Base-by-base conservation (phyloP, 805 yeast genomes). In the Starmerella vaccinii region DNA sequence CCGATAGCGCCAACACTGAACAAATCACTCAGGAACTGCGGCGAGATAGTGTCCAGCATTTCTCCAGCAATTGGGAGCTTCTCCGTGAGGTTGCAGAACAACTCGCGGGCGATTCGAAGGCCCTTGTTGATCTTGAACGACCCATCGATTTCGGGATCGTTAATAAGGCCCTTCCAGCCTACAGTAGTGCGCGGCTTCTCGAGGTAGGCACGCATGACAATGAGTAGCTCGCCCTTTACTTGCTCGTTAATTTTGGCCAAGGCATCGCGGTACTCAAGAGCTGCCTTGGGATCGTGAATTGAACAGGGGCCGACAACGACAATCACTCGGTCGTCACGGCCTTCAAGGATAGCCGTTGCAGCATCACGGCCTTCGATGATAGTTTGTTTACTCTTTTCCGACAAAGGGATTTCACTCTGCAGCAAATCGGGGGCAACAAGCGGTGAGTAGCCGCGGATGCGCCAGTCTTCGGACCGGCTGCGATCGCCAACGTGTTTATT, bases 151-250 rank as follows among this genome's bases (percentile, higher is more conserved):
- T 92, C 95, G 29, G 98, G 98, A 68, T 90, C 98, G 66, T 90
- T 90, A 63, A 90, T 92, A 59, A 90, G 75, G 60, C 98, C 98
- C 71, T 90, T 90, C 98, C 98, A 90, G 53, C 98, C 98, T 42
- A 92, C 97, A 26, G 97, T 90, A 47, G 98, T 90, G 71, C 98
- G 81, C 61, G 98, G 98, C 71, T 90, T 90, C 68, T 90, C 98
- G 63, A 92, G 75, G 73, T 92, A 92, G 3, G 97, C 97, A 71
- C 98, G 81, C 98, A 92, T 92, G 55, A 92, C 82, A 52, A 92
- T 81, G 51, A 81, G 77, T 53, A 92, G 74, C 59, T 90, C 96
- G 44, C 77, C 80, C 57, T 81, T 74, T 56, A 84, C 72, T 63
- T 79, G 74, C 50, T 78, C 78, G 39, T 83, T 70, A 33, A 82